Conservation (phyloP, 495 filamentous ascomycete species). For the Hypoxylon lienhwacheense region DNA sequence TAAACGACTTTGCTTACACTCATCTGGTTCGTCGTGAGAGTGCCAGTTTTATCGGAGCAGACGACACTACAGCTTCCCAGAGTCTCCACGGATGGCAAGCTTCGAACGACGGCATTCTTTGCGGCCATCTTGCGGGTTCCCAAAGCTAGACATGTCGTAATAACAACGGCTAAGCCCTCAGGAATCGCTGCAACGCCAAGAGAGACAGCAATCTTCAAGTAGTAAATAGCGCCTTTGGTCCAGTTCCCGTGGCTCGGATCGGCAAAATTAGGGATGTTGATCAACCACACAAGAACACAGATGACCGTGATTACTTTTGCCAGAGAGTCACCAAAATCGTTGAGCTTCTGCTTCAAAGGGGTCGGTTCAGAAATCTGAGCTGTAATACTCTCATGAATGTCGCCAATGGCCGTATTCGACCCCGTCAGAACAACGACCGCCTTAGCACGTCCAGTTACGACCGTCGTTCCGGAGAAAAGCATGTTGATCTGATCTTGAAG, state of each 20-base stretch:
- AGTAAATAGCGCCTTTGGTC: constrained; percentile 99
- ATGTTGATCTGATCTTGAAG: constrained; percentile 98
- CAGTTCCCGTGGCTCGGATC: constrained; percentile 91
- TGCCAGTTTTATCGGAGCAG: constrained; percentile 99
- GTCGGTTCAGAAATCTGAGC: constrained; percentile 98
- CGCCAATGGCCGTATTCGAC: constrained; percentile 89
- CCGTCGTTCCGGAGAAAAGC: constrained; percentile 97
- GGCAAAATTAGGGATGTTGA: constrained; percentile 96
- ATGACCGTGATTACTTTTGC: constrained; percentile 99
- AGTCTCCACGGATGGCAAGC: constrained; percentile 95
- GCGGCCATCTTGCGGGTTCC: constrained; percentile 98
- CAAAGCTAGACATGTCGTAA: constrained; percentile 93
- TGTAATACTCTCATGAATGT: constrained; percentile 98
- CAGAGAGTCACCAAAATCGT: constrained; percentile 94
- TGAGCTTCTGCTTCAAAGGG: constrained; percentile 96
- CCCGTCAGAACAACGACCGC: constrained; percentile 93
- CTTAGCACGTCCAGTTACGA: constrained; percentile 90
- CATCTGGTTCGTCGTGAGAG: constrained; percentile 99
- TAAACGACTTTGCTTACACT: constrained; percentile 92
- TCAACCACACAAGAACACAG: constrained; percentile 94
- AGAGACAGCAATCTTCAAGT: constrained; percentile 98
- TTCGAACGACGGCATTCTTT: constrained; percentile 95
- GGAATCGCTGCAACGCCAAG: constrained; percentile 98
- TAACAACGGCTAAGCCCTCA: constrained; percentile 95
- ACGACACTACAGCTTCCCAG: constrained; percentile 99